Conservation (phyloP, 768 basidiomycete genomes). For the Chlorophyllum brunneum region DNA sequence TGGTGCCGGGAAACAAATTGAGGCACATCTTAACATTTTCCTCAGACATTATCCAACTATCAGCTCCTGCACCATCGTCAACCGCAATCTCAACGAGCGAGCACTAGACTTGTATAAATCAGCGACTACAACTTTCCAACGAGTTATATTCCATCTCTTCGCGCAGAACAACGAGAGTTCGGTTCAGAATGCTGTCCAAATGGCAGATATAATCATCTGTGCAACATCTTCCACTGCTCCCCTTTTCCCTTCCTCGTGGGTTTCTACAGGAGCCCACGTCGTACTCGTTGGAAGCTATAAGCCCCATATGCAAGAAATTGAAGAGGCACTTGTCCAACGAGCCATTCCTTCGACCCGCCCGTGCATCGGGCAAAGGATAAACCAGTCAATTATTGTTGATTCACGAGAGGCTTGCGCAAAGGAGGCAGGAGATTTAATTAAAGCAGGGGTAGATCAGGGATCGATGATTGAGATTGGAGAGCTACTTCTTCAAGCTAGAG, state of each 20-base stretch:
- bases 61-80: conserved; percentile 52
- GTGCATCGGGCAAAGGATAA: neutral
- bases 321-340: conserved; percentile 49
- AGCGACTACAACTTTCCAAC: conserved; percentile 21
- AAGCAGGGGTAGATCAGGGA: conserved; percentile 33
- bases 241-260: conserved; percentile 66
- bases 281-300: conserved; percentile 83
- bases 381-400: conserved; percentile 60
- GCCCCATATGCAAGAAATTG: conserved; percentile 77
- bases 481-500: conserved; percentile 31
- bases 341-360: conserved; percentile 26
- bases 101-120: conserved; percentile 30
- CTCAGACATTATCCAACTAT: conserved; percentile 56
- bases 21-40: conserved; percentile 60
- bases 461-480: conserved; percentile 70
- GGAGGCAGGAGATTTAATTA: conserved; percentile 84
- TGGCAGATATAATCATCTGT: conserved; percentile 62
- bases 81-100: conserved; percentile 53
- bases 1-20: conserved; percentile 71
- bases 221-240: conserved; percentile 71
- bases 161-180: conserved; percentile 11
- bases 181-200: conserved; percentile 29
- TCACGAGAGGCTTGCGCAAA: conserved; percentile 62
- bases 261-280: conserved; percentile 60
- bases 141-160: conserved; percentile 21